Evolutionary conservation across 768 basidiomycete species (phyloP).

Genomic region (Punctularia strigosozonata): DNA sequence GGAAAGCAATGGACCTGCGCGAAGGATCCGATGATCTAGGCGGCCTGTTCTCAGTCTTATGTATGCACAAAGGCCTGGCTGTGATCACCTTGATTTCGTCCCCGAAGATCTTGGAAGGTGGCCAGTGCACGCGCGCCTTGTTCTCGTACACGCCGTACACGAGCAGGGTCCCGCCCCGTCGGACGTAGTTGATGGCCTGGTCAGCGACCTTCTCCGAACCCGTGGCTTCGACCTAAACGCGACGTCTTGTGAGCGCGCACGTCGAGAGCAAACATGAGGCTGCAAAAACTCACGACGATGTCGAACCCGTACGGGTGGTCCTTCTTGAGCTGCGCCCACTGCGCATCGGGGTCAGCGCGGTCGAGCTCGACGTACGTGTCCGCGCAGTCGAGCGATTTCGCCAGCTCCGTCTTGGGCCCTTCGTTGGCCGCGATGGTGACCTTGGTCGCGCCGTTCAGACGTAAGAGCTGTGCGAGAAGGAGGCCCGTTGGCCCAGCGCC

Average conservation of each 20-base stretch:
- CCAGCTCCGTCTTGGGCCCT: slow-evolving; percentile 30
- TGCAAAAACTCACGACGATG: slow-evolving; percentile 27
- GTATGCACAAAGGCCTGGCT: no score
- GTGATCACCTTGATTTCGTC: slow-evolving; percentile 50
- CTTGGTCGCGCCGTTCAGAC: slow-evolving; percentile 12
- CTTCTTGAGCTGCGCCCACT: slow-evolving; percentile 28
- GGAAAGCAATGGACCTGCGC: slow-evolving; percentile 87
- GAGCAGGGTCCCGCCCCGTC: slow-evolving; percentile 72
- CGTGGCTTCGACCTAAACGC: slow-evolving; percentile 23
- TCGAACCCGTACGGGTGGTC: slow-evolving; percentile 34
- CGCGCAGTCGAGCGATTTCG: slow-evolving; percentile 24
- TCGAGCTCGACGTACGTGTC: slow-evolving; percentile 31
- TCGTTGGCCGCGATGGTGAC: slow-evolving; percentile 23
- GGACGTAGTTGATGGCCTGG: slow-evolving; percentile 30
- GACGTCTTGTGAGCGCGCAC: no score
- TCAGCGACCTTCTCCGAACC: slow-evolving; percentile 29
- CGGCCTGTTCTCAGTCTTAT: not conserved
- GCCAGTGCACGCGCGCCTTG: slow-evolving; percentile 76
- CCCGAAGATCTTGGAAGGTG: slow-evolving; percentile 69
- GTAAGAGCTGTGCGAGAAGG: slow-evolving; percentile 30
- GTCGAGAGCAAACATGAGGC: no score
- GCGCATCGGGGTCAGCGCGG: slow-evolving; percentile 20
- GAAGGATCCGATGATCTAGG: slow-evolving; percentile 81
- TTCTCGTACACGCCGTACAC: slow-evolving; percentile 89
- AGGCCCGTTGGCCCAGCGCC: slow-evolving; percentile 79